Evolutionary conservation across 2,329 filamentous ascomycete species (phyloP), one percentile per base, ranked within the genome.

Genomic region (Ophiostoma ulmi): DNA sequence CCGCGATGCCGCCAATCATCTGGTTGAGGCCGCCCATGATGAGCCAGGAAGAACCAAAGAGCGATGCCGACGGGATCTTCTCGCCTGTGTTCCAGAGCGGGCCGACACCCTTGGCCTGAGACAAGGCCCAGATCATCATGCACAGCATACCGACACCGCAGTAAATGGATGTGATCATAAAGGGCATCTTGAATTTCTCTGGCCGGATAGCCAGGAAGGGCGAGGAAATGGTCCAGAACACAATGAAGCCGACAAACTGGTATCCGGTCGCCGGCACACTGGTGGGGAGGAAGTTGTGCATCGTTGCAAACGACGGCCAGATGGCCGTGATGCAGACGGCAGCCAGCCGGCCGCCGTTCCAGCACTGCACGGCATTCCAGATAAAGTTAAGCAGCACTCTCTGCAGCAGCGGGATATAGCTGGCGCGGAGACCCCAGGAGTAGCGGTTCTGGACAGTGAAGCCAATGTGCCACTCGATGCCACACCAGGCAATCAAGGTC

Each of bases 341-440:
- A 8, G 81, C 73, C 26, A 76, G 78, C 5, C 82, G 78, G 7
- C 72, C 72, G n/a, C 78, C 78, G 67, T 78, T 79, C 78, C 78
- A 80, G 73, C 80, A 83, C 73, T 84, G 82, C 0, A 83, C 77
- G 5, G 82, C 81, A 52, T 80, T 82, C 83, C 83, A 85, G 64
- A 85, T 83, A 70, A 85, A 84, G 73, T 84, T 84, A 10, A 85
- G 77, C 67, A 85, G 67, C 22, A 83, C 80, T 2, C 83, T 79
- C 74, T 84, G 82, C 7, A 81, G 72, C 20, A 84, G 76, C 0
- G 83, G 82, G 41, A 85, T 82, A 69, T 84, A 85, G 65, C 81
- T 82, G 1, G 79, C 83, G 39, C 81, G 78, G 76, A 84, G 75
- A 3, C 83, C 83, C 83, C 83, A 85, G 8, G 81, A 81, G 73